Base-by-base conservation (phyloP, 306 rosid species). In the Nissolia schottii region DNA sequence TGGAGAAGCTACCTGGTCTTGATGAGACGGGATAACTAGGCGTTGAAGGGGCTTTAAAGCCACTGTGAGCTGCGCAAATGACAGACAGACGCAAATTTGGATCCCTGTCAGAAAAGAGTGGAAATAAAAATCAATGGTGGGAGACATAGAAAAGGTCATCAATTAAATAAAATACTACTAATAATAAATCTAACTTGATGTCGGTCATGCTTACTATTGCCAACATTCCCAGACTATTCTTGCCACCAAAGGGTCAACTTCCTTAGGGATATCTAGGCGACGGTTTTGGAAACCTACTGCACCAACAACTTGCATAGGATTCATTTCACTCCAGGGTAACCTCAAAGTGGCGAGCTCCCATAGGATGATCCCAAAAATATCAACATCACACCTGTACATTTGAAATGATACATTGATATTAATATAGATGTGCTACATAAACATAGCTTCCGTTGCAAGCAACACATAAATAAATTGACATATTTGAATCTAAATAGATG, bases 251-350 rank as follows among this genome's bases (percentile, higher is more conserved):
- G 99, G 97, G 85, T 95, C 97, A 45, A 95, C 84, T 71, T 95
- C 99, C 82, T 85, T 89, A 14, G 99, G 97, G 53, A 95, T 91
- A 38, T 95, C 97, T 16, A 94, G 97, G 38, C 96, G 90, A 37
- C 96, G 99, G 74, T 88, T 88, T 87, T 91, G 99, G 82, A 95
- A 95, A 72, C 99, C 99, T 22, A 95, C 99, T 2, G 97, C 99
- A 22, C 99, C 99, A 53, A 95, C 99, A 62, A 95, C 99, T 84
- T 95, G 99, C 99, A 95, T 95, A 5, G 99, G 99, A 80, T 95
- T 89, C 99, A 95, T 95, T 75, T 96, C 99, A 64, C 74, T 88
- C 99, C 99, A 95, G 7, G 99, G 99, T 87, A 87, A 75, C 76
- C 84, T 89, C 31, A 88, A 70, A 38, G 99, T 95, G 71, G 99